Base-by-base conservation (phyloP, 345 rosid genomes). In the Raphanus raphanistrum region DNA sequence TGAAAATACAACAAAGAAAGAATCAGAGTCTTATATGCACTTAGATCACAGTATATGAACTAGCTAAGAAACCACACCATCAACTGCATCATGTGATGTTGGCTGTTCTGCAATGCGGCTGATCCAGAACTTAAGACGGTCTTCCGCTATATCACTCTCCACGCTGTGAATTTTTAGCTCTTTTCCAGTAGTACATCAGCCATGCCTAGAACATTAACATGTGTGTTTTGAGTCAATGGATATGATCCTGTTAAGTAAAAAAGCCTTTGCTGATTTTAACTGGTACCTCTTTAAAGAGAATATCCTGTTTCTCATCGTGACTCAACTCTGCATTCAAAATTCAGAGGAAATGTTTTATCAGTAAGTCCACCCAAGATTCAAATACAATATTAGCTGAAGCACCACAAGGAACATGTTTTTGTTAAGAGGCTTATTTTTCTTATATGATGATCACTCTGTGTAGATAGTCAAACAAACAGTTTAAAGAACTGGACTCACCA, bases 251-350 rank as follows among this genome's bases (percentile, higher is more conserved):
- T n/a, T n/a, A 59, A 16, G 12, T 66, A 59, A 66, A 28, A 28
- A 50, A 12, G 35, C 43, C 12, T 32, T 9, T 15, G 11, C 12
- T 3, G 12, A 31, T 64, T 5, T 1, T 35, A 54, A 59, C 29
- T 73, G 33, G 45, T 66, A 95, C 98, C 96, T 90, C 88, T 81
- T 92, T 95, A 84, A 95, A 95, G 71, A 86, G 86, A 85, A 89
- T 86, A 86, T 95, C 99, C 73, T 92, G 92, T 63, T 86, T 86
- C 84, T 95, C 97, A 43, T 79, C 88, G 32, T 85, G 81, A 55
- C 97, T 84, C 76, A 95, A 73, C 79, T 88, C 98, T 95, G 92
- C 86, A 85, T 71, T 70, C 48, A 68, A 68, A 70, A 43, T 59
- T 63, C 50, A 68, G 55, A 66, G 43, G 45, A 70, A 66, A 6